A percentile compares a stretch with the other conserved stretches of the same genome.
These are phyloP conservation scores for Galeopsis tetrahit DNA, from an alignment of 257 asterid genomes.

Conservation along the genomic window DNA sequence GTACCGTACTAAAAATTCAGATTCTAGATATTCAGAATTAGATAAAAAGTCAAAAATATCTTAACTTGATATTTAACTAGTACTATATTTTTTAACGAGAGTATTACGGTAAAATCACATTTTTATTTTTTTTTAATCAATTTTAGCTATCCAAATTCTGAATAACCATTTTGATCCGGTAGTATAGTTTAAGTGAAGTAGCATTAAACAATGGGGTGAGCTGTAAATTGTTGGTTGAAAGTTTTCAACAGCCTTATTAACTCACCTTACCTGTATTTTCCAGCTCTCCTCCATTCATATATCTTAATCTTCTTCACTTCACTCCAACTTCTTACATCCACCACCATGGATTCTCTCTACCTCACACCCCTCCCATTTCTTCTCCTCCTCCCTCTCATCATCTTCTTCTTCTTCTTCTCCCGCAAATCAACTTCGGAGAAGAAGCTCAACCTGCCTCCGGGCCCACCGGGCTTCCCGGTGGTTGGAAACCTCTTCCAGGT, in stretches of 20 bases:
- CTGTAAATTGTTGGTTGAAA: conserved; percentile 21
- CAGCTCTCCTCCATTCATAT: conserved; percentile 40
- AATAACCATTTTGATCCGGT: too few species aligned
- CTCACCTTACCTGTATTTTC: conserved; percentile 52
- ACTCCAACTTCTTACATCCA: background rate
- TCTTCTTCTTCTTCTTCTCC: conserved; percentile 48
- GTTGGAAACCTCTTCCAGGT: conserved; percentile 95
- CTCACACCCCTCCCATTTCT: conserved; percentile 27
- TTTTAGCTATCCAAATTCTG: too few species aligned
- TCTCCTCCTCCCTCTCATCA: conserved; percentile 37
- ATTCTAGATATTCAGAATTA: too few species aligned
- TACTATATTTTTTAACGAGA: too few species aligned
- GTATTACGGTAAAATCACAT: too few species aligned
- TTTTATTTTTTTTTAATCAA: too few species aligned
- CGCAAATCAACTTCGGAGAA: conserved; percentile 46
- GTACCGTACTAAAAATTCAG: too few species aligned
- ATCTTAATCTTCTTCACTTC: conserved; percentile 1
- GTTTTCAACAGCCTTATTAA: conserved; percentile 36
- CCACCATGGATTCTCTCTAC: conserved; percentile 47
- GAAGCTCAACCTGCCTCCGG: conserved; percentile 77
- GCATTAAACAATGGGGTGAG: conserved; percentile 15
- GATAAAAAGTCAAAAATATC: too few species aligned
- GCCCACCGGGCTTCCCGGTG: conserved; percentile 88
- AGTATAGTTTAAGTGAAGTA: background rate
- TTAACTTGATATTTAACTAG: too few species aligned